phyloP scores from a whole-genome alignment of 2,329 filamentous ascomycete species.

The Neonectria neomacrospora region DNA sequence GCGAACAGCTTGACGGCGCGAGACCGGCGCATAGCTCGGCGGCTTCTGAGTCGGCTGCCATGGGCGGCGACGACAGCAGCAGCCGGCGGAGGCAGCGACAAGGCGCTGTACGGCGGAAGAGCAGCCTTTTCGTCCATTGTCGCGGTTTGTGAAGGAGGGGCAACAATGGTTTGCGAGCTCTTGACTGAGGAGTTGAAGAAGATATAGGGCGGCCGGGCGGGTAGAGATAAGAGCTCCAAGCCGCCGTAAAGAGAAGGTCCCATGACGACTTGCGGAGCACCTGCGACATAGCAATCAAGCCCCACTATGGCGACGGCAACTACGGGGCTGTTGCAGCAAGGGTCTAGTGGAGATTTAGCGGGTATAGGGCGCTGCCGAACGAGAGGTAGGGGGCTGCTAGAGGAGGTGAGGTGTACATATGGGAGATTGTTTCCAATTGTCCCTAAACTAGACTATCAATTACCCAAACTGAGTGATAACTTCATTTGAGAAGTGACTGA shows the following conservation, averaged over 20 bases:
- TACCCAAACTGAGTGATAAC: too few species aligned
- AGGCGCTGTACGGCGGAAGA: constrained; percentile 58
- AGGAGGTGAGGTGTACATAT: too few species aligned
- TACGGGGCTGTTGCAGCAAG: constrained; percentile 11
- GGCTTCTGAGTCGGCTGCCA: constrained; percentile 35
- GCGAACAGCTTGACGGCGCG: constrained; percentile 56
- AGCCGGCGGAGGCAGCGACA: constrained; percentile 42
- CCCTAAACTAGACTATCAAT: too few species aligned
- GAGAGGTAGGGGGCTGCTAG: too few species aligned
- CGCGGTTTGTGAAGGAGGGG: neutral
- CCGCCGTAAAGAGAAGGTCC: constrained; percentile 21
- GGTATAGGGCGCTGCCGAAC: neutral
- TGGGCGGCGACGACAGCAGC: constrained; percentile 20
- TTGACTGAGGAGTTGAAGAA: constrained; percentile 3
- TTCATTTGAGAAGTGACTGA: neutral
- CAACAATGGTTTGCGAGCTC: constrained; percentile 10
- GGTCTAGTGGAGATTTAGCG: constrained; percentile 7
- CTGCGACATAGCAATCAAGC: constrained; percentile 31
- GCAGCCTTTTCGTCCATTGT: constrained; percentile 55
- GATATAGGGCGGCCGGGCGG: constrained; percentile 9
- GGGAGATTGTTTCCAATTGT: too few species aligned
- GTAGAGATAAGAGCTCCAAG: constrained; percentile 33
- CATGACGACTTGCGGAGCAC: constrained; percentile 2
- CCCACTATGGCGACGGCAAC: constrained; percentile 35
- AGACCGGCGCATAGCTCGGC: constrained; percentile 54